Percentiles rank a stretch among this genome's conserved stretches.
phyloP scores from a whole-genome alignment of 345 rosid genomes.

The Gossypium ekmanianum region DNA sequence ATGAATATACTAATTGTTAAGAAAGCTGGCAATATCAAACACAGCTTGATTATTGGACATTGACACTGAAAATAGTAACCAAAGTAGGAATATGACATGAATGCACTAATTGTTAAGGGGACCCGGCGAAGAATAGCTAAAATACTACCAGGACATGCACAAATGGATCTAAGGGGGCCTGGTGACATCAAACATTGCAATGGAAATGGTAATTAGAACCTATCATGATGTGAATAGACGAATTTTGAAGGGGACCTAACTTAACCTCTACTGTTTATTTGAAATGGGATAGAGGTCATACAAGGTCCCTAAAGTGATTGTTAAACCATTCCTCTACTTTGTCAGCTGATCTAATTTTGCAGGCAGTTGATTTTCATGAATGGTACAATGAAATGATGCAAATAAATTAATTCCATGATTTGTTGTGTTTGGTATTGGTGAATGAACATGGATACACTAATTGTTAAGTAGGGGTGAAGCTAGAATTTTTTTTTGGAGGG shows the following conservation, averaged over 20 bases:
- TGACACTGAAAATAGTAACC: not conserved
- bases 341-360: constrained; percentile 35
- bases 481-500: too few relatives aligned
- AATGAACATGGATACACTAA: too few relatives aligned
- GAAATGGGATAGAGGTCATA: constrained; percentile 36
- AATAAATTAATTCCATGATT: not conserved
- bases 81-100: not conserved
- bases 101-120: not conserved
- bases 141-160: too few relatives aligned
- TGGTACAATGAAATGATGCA: constrained; percentile 7
- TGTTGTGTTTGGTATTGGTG: not conserved
- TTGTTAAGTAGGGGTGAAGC: too few relatives aligned
- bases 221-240: too few relatives aligned
- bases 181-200: too few relatives aligned
- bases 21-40: not conserved
- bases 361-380: constrained; percentile 32
- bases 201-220: too few relatives aligned
- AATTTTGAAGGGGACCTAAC: constrained; percentile 27
- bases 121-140: too few relatives aligned
- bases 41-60: not conserved
- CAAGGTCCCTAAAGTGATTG: constrained; percentile 35
- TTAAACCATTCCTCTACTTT: constrained; percentile 38
- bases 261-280: constrained; percentile 39
- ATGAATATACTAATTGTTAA: too few relatives aligned
- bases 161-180: too few relatives aligned